These are phyloP conservation scores for Talaromyces liani DNA, from an alignment of 495 filamentous ascomycete genomes.

Conservation along the genomic window DNA sequence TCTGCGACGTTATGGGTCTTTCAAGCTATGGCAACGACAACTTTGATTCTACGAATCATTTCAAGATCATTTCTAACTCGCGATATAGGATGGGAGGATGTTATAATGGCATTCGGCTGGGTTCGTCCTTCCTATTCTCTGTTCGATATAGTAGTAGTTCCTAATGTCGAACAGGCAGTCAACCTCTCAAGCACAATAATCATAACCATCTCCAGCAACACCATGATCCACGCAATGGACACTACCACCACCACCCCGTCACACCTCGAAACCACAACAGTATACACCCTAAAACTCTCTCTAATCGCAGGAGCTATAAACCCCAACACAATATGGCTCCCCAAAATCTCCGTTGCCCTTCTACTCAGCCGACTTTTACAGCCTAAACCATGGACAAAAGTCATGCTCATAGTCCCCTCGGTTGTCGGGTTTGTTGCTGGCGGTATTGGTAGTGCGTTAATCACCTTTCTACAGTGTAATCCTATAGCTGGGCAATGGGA, in stretches of 20 bases:
- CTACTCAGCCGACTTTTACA: neutral
- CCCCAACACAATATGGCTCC: neutral
- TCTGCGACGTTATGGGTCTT: neutral
- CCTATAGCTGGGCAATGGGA: conserved; percentile 5
- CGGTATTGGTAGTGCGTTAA: neutral
- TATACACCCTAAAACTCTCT: neutral
- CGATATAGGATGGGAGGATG: conserved; percentile 3
- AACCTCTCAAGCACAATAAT: neutral
- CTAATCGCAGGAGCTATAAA: neutral
- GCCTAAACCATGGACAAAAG: neutral
- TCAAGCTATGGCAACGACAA: neutral
- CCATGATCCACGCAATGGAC: neutral
- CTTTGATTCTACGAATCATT: conserved; percentile 1
- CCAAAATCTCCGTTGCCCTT: conserved; percentile 5
- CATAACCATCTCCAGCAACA: neutral
- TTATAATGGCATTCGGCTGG: conserved; percentile 3
- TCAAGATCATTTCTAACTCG: neutral
- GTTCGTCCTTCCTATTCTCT: neutral
- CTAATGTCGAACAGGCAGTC: neutral
- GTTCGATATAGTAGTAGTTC: neutral
- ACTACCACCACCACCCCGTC: neutral
- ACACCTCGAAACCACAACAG: neutral
- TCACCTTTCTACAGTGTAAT: neutral
- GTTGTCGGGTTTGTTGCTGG: neutral
- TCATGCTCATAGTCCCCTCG: neutral